Percentiles rank a stretch among this genome's conserved stretches.
Evolutionary conservation across 768 basidiomycete species (phyloP).

Genomic region (Leccinum fibrillosum): DNA sequence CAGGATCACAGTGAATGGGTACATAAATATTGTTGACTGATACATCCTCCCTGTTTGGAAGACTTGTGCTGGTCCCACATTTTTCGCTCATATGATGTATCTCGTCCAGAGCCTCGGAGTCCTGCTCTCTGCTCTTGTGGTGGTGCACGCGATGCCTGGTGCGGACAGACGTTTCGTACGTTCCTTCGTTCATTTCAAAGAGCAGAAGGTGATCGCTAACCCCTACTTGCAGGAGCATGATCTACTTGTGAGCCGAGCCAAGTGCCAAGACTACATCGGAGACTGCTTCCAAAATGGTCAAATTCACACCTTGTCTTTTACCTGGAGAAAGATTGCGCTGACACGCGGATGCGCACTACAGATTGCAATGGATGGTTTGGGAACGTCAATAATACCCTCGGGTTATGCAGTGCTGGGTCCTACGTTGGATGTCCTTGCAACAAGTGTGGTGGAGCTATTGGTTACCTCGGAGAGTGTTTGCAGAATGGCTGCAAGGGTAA

Average conservation of each 20-base stretch:
- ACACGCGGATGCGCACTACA: not conserved
- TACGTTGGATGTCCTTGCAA: not conserved
- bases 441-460: not conserved
- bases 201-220: not conserved
- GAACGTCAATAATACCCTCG: not conserved
- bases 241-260: not conserved
- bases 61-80: not conserved
- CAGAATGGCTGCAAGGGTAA: not conserved
- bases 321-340: not conserved
- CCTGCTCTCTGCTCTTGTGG: not conserved
- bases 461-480: not conserved
- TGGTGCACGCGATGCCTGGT: not conserved
- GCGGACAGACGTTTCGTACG: not conserved
- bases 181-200: too few species aligned
- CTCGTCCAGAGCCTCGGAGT: not conserved
- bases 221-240: not conserved
- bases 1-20: too few species aligned
- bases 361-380: not conserved
- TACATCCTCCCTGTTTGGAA: not conserved
- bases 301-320: not conserved
- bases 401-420: not conserved
- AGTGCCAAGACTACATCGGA: not conserved
- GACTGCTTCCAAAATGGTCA: not conserved
- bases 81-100: not conserved
- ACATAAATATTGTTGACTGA: not conserved